A percentile compares a stretch with the other conserved stretches of the same genome.
Evolutionary conservation across 306 rosid species (phyloP).

Genomic region (Cucurbita moschata): DNA sequence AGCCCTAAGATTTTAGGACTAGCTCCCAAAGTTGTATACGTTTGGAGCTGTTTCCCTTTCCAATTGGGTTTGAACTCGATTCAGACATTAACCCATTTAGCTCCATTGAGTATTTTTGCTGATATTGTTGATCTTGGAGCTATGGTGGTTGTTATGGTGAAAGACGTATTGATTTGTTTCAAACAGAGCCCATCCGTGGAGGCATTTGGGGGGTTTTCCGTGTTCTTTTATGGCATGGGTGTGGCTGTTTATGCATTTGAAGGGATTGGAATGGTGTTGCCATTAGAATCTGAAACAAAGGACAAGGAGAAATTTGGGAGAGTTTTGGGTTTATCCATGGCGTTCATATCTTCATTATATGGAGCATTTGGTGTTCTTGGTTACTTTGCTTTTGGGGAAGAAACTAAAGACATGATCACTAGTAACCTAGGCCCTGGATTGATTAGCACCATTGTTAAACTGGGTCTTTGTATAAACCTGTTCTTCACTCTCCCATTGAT

Average conservation of each 20-base stretch:
- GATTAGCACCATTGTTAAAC: constrained; percentile 24
- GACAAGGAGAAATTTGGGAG: constrained; percentile 32
- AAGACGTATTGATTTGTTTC: constrained; percentile 16
- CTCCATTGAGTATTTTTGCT: constrained; percentile 43
- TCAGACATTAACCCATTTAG: constrained; percentile 26
- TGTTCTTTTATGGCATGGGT: constrained; percentile 34
- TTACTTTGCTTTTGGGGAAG: constrained; percentile 34
- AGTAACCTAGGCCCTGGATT: constrained; percentile 25
- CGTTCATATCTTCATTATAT: constrained; percentile 22
- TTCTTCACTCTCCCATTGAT: constrained; percentile 43
- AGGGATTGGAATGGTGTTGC: constrained; percentile 42
- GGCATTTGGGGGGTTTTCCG: constrained; percentile 24
- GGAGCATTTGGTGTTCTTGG: constrained; percentile 38
- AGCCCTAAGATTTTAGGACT: constrained; percentile 15
- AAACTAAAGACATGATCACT: constrained; percentile 37
- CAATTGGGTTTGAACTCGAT: constrained; percentile 39
- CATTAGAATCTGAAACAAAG: constrained; percentile 36
- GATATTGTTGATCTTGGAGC: constrained; percentile 41
- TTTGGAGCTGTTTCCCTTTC: constrained; percentile 38
- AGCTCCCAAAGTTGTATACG: constrained; percentile 26
- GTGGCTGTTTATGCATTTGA: constrained; percentile 43
- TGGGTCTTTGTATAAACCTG: constrained; percentile 35
- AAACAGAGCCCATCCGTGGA: constrained; percentile 12
- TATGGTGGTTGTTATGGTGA: constrained; percentile 31
- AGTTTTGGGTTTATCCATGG: constrained; percentile 24